Evolutionary conservation across 148 eudicot genomes (phyloP), one percentile per base, ranked within the genome.

Genomic region (Vaccinium corymbosum): DNA sequence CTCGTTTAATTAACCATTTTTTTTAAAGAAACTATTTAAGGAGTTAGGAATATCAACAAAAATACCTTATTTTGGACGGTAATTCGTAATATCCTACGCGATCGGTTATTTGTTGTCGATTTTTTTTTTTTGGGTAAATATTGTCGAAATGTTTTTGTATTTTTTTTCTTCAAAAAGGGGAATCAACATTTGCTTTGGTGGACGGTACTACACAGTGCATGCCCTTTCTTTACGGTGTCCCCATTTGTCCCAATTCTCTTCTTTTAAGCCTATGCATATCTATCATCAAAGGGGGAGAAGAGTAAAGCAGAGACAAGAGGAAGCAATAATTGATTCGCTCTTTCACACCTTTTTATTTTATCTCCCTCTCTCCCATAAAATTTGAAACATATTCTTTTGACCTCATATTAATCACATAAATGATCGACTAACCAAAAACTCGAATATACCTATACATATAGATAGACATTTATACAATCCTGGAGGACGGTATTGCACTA

Each of bases 261-360:
- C 78, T 74, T 74, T 74, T 42, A 74, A 74, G 52, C 78, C 76
- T 14, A 16, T 22, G 71, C 71, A 64, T 13, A 16, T 35, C 2
- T 11, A 74, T 42, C 78, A 42, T 74, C 78, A 74, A 42, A 16
- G 78, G 42, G 42, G 38, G 73, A 13, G 73, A 14, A 74, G 51
- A 17, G n/a, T 74, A 74, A 74, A 74, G 78, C 78, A 46, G 50
- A 46, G 22, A 46, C 78, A 42, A 68, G 22, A 74, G 50, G 51
- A 38, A 74, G 78, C 78, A 46, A 74, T 52, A 51, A 74, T 74
- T 46, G 78, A 74, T 74, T 74, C 78, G 52, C 51, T 19, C 78
- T 74, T 42, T 74, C 51, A 38, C 51, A 74, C 78, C 78, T 74
- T 74, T 38, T 74, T 19, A 74, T 74, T 38, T 74, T 8, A 74